These are phyloP conservation scores for Zoysia pacifica DNA, from an alignment of 176 grass and related monocot genomes.

Conservation along the genomic window DNA sequence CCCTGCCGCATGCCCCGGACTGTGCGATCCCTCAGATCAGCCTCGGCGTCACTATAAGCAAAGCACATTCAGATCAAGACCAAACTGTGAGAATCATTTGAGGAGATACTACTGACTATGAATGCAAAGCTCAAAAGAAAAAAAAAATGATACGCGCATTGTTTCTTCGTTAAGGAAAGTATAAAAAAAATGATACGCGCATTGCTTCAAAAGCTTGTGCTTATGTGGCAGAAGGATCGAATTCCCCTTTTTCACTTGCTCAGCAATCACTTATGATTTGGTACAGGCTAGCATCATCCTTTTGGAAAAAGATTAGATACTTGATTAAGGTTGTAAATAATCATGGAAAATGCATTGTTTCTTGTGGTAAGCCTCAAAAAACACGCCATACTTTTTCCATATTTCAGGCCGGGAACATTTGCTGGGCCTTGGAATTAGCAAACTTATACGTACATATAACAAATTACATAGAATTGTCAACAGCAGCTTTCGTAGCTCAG, in stretches of 20 bases:
- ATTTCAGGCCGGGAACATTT: too few species aligned
- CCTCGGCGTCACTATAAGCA: constrained; percentile 19
- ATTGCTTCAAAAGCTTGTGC: constrained; percentile 21
- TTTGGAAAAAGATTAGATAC: constrained; percentile 14
- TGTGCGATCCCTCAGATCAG: not conserved
- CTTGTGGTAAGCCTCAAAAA: not conserved
- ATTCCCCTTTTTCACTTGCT: constrained; percentile 46
- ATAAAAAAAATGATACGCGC: too few species aligned
- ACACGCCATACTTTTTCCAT: too few species aligned
- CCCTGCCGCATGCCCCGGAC: not conserved
- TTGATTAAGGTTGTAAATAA: not conserved
- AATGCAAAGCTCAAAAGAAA: not conserved
- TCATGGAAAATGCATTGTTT: not conserved
- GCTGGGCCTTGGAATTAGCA: too few species aligned
- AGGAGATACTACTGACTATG: not conserved
- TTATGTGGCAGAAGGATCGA: constrained; percentile 46
- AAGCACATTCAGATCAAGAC: not conserved
- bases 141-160: not conserved
- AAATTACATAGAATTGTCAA: too few species aligned
- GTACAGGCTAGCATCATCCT: not conserved
- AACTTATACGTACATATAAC: too few species aligned
- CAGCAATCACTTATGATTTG: constrained; percentile 34
- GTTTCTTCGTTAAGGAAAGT: constrained; percentile 49
- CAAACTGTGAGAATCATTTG: not conserved
- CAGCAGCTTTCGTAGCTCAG: constrained; percentile 68